phyloP scores from a whole-genome alignment of 2,329 filamentous ascomycete species.

The Periconia sp. region DNA sequence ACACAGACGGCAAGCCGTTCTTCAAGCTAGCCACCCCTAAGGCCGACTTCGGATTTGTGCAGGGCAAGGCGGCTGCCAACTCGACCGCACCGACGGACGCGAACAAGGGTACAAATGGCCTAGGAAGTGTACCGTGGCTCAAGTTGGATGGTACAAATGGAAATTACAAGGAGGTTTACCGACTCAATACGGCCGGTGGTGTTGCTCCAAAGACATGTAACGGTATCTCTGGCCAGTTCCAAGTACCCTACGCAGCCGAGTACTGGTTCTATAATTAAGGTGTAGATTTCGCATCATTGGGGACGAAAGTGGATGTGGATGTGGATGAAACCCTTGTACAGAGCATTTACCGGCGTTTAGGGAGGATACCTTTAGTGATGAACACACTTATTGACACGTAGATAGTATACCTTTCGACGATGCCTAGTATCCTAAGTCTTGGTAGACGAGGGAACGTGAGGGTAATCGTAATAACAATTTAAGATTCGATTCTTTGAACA shows the following conservation, averaged over 20 bases:
- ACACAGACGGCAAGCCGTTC: slow-evolving; percentile 70
- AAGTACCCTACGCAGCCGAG: slow-evolving; percentile 81
- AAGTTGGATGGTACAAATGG: slow-evolving; percentile 62
- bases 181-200: slow-evolving; percentile 84
- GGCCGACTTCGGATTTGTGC: slow-evolving; percentile 63
- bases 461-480: slow-evolving; percentile 29
- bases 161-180: slow-evolving; percentile 76
- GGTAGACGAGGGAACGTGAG: slow-evolving; percentile 8
- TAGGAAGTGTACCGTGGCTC: slow-evolving; percentile 79
- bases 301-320: no score
- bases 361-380: slow-evolving; percentile 4
- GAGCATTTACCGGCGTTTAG: slow-evolving; percentile 42
- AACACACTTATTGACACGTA: slow-evolving; percentile 20
- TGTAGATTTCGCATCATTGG: background rate
- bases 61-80: slow-evolving; percentile 67
- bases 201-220: slow-evolving; percentile 74
- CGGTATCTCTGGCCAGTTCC: slow-evolving; percentile 67
- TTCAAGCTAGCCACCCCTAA: slow-evolving; percentile 74
- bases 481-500: no score
- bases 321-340: slow-evolving; percentile 24
- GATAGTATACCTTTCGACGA: slow-evolving; percentile 25
- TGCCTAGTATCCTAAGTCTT: slow-evolving; percentile 20
- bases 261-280: slow-evolving; percentile 66
- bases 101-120: slow-evolving; percentile 60
- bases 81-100: slow-evolving; percentile 68